A percentile compares a stretch with the other conserved stretches of the same genome.
These are phyloP conservation scores for Trichoderma sp. DNA, from an alignment of 2,329 filamentous ascomycete genomes.

Conservation along the genomic window DNA sequence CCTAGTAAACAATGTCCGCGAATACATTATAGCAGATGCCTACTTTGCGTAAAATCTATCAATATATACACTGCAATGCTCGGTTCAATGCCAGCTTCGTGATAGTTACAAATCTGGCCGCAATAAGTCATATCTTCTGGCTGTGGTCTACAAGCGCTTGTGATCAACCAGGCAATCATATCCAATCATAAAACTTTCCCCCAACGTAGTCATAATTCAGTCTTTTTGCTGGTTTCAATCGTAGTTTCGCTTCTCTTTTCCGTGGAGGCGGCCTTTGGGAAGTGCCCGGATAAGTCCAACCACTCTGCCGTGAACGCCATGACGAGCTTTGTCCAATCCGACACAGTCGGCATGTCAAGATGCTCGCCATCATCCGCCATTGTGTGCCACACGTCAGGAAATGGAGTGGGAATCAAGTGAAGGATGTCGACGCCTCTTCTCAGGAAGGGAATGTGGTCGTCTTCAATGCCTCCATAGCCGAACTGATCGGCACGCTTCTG, in stretches of 20 bases:
- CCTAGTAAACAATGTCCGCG: not conserved
- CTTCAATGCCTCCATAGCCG: constrained; percentile 60
- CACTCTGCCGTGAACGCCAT: constrained; percentile 87
- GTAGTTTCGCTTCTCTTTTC: constrained; percentile 32
- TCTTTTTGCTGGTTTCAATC: constrained; percentile 33
- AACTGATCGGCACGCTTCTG: constrained; percentile 55
- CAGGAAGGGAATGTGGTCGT: constrained; percentile 94
- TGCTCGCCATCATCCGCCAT: constrained; percentile 82
- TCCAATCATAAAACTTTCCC: not conserved
- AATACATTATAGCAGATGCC: not conserved
- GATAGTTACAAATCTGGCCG: not conserved
- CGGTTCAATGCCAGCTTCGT: not conserved
- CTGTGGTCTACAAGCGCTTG: not conserved
- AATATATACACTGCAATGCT: not conserved
- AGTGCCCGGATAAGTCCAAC: constrained; percentile 68
- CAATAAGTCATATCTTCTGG: not conserved
- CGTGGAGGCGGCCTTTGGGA: constrained; percentile 33
- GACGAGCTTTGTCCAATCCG: constrained; percentile 85
- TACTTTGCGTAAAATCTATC: not conserved
- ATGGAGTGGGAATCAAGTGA: constrained; percentile 83
- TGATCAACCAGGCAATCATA: not conserved
- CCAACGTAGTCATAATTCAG: constrained; percentile 32
- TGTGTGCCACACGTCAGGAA: constrained; percentile 84
- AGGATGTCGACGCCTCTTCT: constrained; percentile 80
- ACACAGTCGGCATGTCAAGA: constrained; percentile 74